Evolutionary conservation across 2,329 filamentous ascomycete genomes (phyloP).

Genomic region (Taxawa tesnikishii): DNA sequence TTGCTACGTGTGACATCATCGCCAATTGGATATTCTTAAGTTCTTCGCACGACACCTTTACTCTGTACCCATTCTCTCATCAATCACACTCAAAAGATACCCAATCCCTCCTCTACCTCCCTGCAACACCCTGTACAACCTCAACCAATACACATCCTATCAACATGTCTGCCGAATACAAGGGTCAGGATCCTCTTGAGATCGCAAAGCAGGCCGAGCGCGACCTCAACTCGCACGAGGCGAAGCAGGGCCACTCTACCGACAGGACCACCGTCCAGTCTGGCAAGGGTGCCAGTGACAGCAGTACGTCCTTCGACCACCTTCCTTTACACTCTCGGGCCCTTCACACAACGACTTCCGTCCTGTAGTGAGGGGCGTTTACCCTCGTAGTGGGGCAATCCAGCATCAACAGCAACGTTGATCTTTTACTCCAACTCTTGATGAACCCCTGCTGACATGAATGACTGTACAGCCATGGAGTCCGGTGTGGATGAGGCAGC

Average conservation of each 20-base stretch:
- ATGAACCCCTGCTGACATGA: no score
- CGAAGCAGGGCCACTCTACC: constrained; percentile 22
- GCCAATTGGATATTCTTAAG: no score
- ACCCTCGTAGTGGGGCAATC: no score
- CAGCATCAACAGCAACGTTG: no score
- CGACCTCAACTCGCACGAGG: constrained; percentile 31
- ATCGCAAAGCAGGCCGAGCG: constrained; percentile 36
- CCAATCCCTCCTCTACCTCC: no score
- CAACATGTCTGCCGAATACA: constrained; percentile 34
- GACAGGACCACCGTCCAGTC: constrained; percentile 11
- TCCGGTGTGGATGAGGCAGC: constrained; percentile 35
- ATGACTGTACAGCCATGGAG: constrained; percentile 30
- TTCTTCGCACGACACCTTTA: no score
- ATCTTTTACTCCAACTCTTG: not conserved
- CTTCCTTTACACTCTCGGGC: constrained; percentile 1
- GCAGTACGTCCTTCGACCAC: constrained; percentile 18
- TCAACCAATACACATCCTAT: no score
- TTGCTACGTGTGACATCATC: no score
- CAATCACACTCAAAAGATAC: no score
- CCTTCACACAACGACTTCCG: not conserved
- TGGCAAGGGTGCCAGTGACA: constrained; percentile 20
- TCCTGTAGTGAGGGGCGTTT: constrained; percentile 2
- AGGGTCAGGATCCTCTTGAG: constrained; percentile 27
- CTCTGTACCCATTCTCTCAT: no score
- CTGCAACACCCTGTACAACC: no score